Base-by-base conservation (phyloP, 345 rosid species). In the Eucalyptus globulus region DNA sequence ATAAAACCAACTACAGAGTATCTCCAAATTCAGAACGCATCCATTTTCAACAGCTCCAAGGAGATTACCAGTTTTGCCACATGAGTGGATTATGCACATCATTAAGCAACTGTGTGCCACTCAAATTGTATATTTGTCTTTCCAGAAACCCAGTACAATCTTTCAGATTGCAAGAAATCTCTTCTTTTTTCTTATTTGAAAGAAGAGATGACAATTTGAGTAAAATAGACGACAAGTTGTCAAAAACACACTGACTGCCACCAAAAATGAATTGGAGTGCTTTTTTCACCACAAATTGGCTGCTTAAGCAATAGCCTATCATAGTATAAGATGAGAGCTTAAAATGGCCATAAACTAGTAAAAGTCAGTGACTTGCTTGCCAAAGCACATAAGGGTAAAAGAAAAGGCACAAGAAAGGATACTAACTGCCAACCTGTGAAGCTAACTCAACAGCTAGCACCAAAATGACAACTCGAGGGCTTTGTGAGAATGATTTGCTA, bases 391-490 rank as follows among this genome's bases (percentile, higher is more conserved):
- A 67, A 67, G 12, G 40, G 43, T 8, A 31, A 67, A 11, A 29
- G n/a, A 87, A 65, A 85, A 44, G 50, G 80, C 16, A 51, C 53
- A 86, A 80, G 80, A 67, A 43, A 58, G 86, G 44, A 37, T 43
- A 51, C 58, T 8, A 87, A 88, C 34, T 87, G 87, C 91, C 76
- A 87, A 97, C 99, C 96, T 97, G 99, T 83, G 98, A 96, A 69
- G 98, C 99, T 93, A 97, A 90, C 95, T 97, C 98, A 90, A 98
- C 95, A 16, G 99, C 96, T 51, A 97, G 99, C 86, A 93, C 98
- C 88, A 97, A 89, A 89, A 95, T 90, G 91, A 97, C 93, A 19
- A 93, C 95, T 88, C 93, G 95, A 92, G 98, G 99, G 92, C 95
- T 94, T 49, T 88, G 91, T 54, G 96, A 87, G 87, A 93, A 92